phyloP scores from a whole-genome alignment of 352 stramenopile species.

The Globisporangium nunn region DNA sequence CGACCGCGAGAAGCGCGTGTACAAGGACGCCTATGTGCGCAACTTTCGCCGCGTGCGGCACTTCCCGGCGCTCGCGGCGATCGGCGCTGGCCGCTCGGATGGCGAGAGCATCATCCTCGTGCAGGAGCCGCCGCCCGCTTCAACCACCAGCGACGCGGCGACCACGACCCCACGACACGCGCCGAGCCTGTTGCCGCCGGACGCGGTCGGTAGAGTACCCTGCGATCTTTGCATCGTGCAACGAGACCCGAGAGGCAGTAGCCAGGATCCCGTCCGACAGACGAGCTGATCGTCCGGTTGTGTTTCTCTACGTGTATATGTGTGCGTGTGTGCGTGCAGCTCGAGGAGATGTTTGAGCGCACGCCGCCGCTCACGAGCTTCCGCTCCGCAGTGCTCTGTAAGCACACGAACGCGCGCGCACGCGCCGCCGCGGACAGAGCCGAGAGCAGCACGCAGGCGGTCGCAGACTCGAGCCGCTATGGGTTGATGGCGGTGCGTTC shows the following conservation, averaged over 20 bases:
- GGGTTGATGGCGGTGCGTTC: conserved; percentile 2
- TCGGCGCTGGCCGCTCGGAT: conserved; percentile 36
- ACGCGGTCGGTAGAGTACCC: conserved; percentile 26
- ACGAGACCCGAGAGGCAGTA: not conserved
- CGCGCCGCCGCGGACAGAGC: not conserved
- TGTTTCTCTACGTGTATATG: not conserved
- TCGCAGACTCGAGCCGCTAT: not conserved
- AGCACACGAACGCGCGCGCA: conserved; percentile 46
- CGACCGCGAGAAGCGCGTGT: conserved; percentile 69
- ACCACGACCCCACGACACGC: conserved; percentile 12
- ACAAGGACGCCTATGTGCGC: conserved; percentile 68
- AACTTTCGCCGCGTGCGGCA: conserved; percentile 67
- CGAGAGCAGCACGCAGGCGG: conserved; percentile 1
- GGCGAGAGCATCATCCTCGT: conserved; percentile 62
- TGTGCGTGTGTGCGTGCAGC: conserved; percentile 14
- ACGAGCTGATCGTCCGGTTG: not conserved
- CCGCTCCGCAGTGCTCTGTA: conserved; percentile 54
- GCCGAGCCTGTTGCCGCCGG: conserved; percentile 38
- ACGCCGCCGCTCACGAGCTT: conserved; percentile 50
- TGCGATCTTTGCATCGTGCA: not conserved
- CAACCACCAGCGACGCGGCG: conserved; percentile 5
- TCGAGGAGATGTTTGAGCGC: conserved; percentile 53
- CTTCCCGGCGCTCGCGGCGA: conserved; percentile 58
- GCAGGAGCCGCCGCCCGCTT: conserved; percentile 22
- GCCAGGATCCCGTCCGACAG: not conserved